Conservation (phyloP, 2,329 filamentous ascomycete species). For the Raffaelea arxii region DNA sequence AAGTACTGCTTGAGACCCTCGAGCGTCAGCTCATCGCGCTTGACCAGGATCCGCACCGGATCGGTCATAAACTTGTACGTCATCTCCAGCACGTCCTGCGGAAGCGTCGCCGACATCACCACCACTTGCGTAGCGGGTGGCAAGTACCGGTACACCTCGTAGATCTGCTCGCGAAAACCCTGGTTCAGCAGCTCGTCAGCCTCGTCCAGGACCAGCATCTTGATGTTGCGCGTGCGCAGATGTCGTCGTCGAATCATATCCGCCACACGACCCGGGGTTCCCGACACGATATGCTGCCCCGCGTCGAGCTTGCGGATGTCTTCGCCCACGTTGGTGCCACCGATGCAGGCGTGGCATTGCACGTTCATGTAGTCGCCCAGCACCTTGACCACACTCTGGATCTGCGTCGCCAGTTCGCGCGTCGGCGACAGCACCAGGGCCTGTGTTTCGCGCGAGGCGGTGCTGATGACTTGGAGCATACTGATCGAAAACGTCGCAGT, state of each 20-base stretch:
- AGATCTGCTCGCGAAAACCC: conserved; percentile 14
- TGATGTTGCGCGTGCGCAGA: conserved; percentile 70
- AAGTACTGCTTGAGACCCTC: conserved; percentile 80
- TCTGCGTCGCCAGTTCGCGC: conserved; percentile 86
- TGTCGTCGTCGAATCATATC: conserved; percentile 96
- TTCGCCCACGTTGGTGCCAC: conserved; percentile 87
- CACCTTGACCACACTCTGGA: conserved; percentile 77
- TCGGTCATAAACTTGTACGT: conserved; percentile 83
- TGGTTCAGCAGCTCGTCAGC: conserved; percentile 77
- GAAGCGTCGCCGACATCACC: conserved; percentile 69
- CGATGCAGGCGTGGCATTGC: conserved; percentile 75
- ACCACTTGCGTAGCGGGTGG: conserved; percentile 71
- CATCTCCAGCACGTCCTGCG: conserved; percentile 82
- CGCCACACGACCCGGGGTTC: conserved; percentile 78
- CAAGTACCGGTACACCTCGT: conserved; percentile 84
- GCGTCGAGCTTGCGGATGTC: conserved; percentile 87
- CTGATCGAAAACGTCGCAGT: conserved; percentile 91
- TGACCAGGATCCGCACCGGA: conserved; percentile 58
- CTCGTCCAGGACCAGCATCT: conserved; percentile 92
- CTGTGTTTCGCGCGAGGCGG: conserved; percentile 76
- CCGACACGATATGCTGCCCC: conserved; percentile 88
- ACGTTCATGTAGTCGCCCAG: conserved; percentile 91
- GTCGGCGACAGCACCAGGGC: conserved; percentile 89
- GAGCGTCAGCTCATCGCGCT: conserved; percentile 81
- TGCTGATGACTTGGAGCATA: conserved; percentile 82